Conservation (phyloP, 208 protist species). For the Leishmania guyanensis region DNA sequence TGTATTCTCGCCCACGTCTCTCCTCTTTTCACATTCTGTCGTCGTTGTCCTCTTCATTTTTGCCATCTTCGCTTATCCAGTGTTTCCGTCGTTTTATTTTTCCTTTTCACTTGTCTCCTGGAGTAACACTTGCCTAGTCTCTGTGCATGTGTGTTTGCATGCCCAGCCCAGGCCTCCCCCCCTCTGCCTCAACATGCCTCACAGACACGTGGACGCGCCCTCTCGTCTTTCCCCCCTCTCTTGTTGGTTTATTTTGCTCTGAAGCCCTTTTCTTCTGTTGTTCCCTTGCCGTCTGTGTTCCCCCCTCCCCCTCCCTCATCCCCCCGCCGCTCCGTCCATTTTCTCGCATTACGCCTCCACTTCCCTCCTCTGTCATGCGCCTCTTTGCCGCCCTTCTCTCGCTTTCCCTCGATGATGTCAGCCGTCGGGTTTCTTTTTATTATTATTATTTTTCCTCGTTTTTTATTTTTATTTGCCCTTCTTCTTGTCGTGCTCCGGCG, state of each 20-base stretch:
- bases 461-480: neutral
- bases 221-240: neutral
- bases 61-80: neutral
- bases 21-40: no score
- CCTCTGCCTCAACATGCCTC: neutral
- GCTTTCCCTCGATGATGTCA: neutral
- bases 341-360: no score
- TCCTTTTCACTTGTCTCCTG: neutral
- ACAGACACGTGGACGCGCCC: neutral
- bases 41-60: neutral
- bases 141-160: neutral
- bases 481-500: no score
- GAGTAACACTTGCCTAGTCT: neutral
- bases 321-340: neutral
- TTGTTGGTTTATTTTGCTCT: neutral
- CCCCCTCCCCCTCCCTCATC: neutral
- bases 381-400: neutral
- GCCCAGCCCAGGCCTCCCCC: no score
- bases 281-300: neutral
- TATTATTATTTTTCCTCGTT: no score
- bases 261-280: neutral
- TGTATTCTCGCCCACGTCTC: neutral
- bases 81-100: neutral
- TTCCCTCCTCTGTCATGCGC: neutral
- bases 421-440: no score